A percentile compares a stretch with the other conserved stretches of the same genome.
Evolutionary conservation across 202 grass and related monocot genomes (phyloP).

Genomic region (Elaeis oleifera): DNA sequence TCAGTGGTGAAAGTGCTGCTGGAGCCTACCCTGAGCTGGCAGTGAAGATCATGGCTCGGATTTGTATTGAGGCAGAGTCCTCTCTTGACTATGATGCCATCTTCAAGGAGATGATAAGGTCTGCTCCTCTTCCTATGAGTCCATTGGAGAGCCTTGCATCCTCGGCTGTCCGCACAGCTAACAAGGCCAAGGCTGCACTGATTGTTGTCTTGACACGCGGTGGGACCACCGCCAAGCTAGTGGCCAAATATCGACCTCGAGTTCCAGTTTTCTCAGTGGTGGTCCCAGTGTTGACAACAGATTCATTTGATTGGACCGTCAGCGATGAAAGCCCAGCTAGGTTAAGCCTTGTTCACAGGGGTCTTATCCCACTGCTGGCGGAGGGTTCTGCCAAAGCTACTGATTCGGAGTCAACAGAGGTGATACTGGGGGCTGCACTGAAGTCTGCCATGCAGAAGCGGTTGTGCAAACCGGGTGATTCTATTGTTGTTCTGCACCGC

Average conservation of each 20-base stretch:
- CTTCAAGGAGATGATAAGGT: conserved; percentile 89
- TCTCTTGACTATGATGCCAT: conserved; percentile 67
- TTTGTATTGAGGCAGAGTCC: conserved; percentile 81
- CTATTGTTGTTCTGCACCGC: conserved; percentile 71
- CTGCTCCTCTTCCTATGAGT: conserved; percentile 82
- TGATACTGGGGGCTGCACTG: conserved; percentile 55
- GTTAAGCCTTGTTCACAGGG: conserved; percentile 73
- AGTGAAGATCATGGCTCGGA: conserved; percentile 86
- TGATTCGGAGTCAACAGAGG: conserved; percentile 82
- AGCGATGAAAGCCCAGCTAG: conserved; percentile 73
- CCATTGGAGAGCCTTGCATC: conserved; percentile 85
- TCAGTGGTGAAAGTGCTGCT: conserved; percentile 85
- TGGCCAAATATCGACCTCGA: conserved; percentile 72
- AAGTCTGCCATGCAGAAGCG: conserved; percentile 51
- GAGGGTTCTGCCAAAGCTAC: conserved; percentile 92
- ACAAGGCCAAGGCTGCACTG: conserved; percentile 65
- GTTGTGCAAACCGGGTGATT: conserved; percentile 65
- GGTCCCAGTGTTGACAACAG: conserved; percentile 63
- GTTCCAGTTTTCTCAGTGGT: conserved; percentile 88
- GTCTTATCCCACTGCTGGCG: conserved; percentile 55
- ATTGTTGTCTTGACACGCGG: conserved; percentile 86
- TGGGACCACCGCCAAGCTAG: conserved; percentile 80
- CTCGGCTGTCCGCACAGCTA: conserved; percentile 75
- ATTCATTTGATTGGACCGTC: conserved; percentile 82
- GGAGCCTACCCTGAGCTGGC: conserved; percentile 87